phyloP scores from a whole-genome alignment of 2,329 filamentous ascomycete genomes.

The Nemania sp. region DNA sequence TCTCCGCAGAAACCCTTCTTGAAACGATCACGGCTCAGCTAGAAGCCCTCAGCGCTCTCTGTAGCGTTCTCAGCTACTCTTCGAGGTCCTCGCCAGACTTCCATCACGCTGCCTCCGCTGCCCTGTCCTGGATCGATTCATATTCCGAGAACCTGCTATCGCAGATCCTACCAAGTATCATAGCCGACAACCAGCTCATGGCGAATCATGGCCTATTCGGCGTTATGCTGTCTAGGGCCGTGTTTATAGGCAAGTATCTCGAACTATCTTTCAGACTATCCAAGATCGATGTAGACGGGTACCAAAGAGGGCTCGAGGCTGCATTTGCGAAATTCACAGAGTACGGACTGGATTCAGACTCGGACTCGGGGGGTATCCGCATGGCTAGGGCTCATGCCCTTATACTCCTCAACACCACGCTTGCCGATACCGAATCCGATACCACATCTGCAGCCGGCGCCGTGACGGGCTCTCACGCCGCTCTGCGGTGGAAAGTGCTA shows the following conservation, averaged over 20 bases:
- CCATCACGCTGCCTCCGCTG: constrained; percentile 18
- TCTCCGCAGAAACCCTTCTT: constrained; percentile 66
- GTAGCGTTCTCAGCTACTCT: constrained; percentile 50
- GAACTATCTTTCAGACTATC: constrained; percentile 35
- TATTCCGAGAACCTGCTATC: constrained; percentile 55
- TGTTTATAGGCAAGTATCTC: constrained; percentile 34
- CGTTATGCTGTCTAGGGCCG: constrained; percentile 35
- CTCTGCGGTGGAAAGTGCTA: constrained; percentile 38
- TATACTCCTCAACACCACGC: constrained; percentile 36
- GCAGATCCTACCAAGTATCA: constrained; percentile 12
- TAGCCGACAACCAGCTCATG: constrained; percentile 13
- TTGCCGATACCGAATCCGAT: constrained; percentile 27
- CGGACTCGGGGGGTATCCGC: constrained; percentile 28
- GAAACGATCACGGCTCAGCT: constrained; percentile 71
- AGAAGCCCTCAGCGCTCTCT: constrained; percentile 56
- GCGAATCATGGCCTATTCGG: constrained; percentile 27
- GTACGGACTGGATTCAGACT: constrained; percentile 30
- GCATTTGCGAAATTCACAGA: constrained; percentile 36
- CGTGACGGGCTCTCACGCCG: constrained; percentile 15
- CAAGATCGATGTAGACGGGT: constrained; percentile 33
- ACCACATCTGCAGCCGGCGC: not conserved
- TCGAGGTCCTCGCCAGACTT: not conserved
- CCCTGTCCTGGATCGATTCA: constrained; percentile 62
- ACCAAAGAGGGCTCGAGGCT: constrained; percentile 36
- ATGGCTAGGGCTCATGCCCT: constrained; percentile 36